These are phyloP conservation scores for Xylaria sp. DNA, from an alignment of 2,329 filamentous ascomycete genomes.

Conservation along the genomic window DNA sequence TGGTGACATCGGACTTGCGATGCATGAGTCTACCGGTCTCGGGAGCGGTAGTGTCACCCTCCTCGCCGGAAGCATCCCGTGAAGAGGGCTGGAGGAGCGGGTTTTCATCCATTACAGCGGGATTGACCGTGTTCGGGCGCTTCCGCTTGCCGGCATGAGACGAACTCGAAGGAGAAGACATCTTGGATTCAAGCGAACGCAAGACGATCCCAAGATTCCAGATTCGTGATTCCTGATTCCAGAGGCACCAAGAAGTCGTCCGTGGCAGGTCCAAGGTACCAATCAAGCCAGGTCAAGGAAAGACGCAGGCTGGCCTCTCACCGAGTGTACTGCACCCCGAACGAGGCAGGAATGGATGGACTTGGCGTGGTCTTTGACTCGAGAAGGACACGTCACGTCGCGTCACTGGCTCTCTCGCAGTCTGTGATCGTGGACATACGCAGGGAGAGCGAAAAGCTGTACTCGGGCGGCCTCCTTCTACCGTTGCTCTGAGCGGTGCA, in stretches of 20 bases:
- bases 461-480: neutral
- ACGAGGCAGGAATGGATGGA: conserved; percentile 4
- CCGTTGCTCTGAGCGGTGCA: neutral
- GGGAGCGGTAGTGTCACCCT: conserved; percentile 66
- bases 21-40: conserved; percentile 52
- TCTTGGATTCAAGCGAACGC: conserved; percentile 28
- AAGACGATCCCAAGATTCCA: neutral
- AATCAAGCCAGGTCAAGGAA: conserved; percentile 2
- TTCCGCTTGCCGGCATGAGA: conserved; percentile 69
- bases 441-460: conserved; percentile 1
- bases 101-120: conserved; percentile 49
- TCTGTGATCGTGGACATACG: neutral
- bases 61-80: conserved; percentile 77
- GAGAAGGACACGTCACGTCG: conserved; percentile 12
- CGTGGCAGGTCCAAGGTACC: conserved; percentile 1
- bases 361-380: neutral
- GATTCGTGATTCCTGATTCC: neutral
- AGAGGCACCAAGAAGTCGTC: neutral
- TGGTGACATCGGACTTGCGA: conserved; percentile 47
- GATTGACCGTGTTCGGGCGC: conserved; percentile 54
- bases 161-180: conserved; percentile 56
- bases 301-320: conserved; percentile 3
- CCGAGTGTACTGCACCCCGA: neutral
- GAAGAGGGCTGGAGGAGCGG: conserved; percentile 64
- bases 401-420: conserved; percentile 1